A percentile compares a stretch with the other conserved stretches of the same genome.
Conservation (phyloP, 129 eudicot genomes). For the Gnaphalium uliginosum region DNA sequence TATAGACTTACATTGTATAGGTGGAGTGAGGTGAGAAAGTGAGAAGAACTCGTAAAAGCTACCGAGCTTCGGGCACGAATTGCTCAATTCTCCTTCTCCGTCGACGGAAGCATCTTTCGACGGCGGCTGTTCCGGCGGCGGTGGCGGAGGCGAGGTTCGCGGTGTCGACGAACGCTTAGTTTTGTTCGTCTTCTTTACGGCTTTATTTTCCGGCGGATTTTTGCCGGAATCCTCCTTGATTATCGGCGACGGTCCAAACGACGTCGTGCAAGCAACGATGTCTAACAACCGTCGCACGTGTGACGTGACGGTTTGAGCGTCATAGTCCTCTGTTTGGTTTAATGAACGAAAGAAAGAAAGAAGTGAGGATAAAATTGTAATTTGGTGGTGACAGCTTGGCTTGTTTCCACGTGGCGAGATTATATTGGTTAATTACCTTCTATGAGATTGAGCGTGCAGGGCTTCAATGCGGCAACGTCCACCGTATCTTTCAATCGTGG, state of each 20-base stretch:
- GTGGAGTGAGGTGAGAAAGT: constrained; percentile 94
- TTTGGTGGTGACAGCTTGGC: constrained; percentile 11
- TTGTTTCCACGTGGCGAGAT: constrained; percentile 20
- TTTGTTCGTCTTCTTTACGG: constrained; percentile 60
- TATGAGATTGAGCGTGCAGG: constrained; percentile 65
- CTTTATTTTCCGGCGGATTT: constrained; percentile 50
- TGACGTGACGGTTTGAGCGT: constrained; percentile 77
- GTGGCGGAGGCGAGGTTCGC: constrained; percentile 33
- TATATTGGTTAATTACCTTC: constrained; percentile 57
- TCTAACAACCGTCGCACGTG: constrained; percentile 88
- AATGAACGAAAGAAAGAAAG: not conserved
- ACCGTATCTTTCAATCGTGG: constrained; percentile 88
- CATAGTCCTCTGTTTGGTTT: constrained; percentile 73
- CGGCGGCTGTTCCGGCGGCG: constrained; percentile 26
- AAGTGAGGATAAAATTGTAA: constrained; percentile 35
- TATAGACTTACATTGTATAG: constrained; percentile 68
- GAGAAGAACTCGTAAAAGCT: constrained; percentile 98
- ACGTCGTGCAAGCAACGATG: constrained; percentile 92
- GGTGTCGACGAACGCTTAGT: constrained; percentile 6
- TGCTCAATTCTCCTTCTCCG: constrained; percentile 83
- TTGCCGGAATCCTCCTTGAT: constrained; percentile 56
- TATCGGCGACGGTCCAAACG: constrained; percentile 91
- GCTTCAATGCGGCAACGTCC: constrained; percentile 92
- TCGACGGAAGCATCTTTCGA: constrained; percentile 63
- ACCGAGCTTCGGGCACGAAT: constrained; percentile 77